These are phyloP conservation scores for Erodium trifolium DNA, from an alignment of 441 rosid genomes.

Conservation along the genomic window DNA sequence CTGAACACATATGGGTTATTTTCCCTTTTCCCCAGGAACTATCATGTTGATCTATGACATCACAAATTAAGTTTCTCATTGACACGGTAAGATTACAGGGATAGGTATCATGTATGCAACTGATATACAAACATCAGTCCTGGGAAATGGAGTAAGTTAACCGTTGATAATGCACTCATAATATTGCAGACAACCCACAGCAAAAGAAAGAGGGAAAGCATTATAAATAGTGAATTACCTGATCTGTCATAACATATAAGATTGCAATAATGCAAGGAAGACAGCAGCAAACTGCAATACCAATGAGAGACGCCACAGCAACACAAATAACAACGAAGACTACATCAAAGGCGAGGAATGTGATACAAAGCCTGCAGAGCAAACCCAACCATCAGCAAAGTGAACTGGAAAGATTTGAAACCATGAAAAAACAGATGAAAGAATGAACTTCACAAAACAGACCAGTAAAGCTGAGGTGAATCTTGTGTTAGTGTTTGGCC, in stretches of 20 bases:
- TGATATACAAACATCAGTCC: neutral
- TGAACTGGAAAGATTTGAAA: neutral
- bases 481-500: constrained; percentile 29
- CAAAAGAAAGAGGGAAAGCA: neutral
- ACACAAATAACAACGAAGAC: constrained; percentile 53
- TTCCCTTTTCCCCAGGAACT: too few relatives aligned
- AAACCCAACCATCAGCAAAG: neutral
- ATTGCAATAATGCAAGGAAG: constrained; percentile 67
- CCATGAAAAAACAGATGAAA: neutral
- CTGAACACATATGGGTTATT: too few relatives aligned
- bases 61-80: too few relatives aligned
- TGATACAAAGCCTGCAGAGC: constrained; percentile 55
- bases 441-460: constrained; percentile 9
- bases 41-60: too few relatives aligned
- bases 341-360: constrained; percentile 59
- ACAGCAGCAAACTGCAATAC: constrained; percentile 64
- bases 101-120: neutral
- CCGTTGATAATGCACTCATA: neutral
- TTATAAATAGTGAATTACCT: constrained; percentile 29
- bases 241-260: constrained; percentile 48
- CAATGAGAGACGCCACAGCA: constrained; percentile 48
- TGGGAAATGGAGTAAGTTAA: neutral
- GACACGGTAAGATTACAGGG: neutral
- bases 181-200: neutral
- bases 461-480: constrained; percentile 56